A percentile compares a stretch with the other conserved stretches of the same genome.
These are phyloP conservation scores for Aspergillus leporis DNA, from an alignment of 495 filamentous ascomycete genomes.

Conservation along the genomic window DNA sequence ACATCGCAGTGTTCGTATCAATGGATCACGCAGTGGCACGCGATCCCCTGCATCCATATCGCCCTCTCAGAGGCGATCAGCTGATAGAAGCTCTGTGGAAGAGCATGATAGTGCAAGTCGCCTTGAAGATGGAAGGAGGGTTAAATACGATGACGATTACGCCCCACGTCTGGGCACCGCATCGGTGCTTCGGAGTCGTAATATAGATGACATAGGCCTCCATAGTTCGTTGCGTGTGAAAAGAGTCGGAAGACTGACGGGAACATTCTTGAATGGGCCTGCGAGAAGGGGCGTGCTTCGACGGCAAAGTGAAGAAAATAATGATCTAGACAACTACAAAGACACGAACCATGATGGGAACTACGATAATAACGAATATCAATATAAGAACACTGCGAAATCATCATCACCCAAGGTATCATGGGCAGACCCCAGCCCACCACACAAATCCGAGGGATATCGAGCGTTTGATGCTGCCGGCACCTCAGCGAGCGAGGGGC, in stretches of 20 bases:
- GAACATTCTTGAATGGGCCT: constrained; percentile 72
- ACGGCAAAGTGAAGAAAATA: constrained; percentile 74
- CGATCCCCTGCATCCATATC: constrained; percentile 43
- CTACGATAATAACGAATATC: constrained; percentile 31
- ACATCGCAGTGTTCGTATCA: constrained; percentile 63
- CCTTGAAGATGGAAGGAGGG: constrained; percentile 46
- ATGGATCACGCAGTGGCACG: constrained; percentile 39
- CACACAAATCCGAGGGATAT: constrained; percentile 26
- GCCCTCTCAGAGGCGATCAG: constrained; percentile 38
- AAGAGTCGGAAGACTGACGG: constrained; percentile 67
- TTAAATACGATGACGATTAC: constrained; percentile 42
- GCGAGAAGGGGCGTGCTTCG: constrained; percentile 68
- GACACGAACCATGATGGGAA: constrained; percentile 26
- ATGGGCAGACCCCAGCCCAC: constrained; percentile 48
- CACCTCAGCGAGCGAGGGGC: constrained; percentile 26
- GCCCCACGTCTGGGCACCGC: constrained; percentile 50
- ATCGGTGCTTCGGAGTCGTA: constrained; percentile 49
- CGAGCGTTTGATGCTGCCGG: constrained; percentile 27
- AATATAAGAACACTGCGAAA: constrained; percentile 31
- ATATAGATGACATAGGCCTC: constrained; percentile 56
- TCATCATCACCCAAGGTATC: constrained; percentile 45
- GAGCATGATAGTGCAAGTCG: constrained; percentile 43
- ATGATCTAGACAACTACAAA: constrained; percentile 32
- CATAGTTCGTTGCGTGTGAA: constrained; percentile 75
- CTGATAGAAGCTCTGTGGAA: constrained; percentile 34